phyloP scores from a whole-genome alignment of 1,284 basidiomycete species.

The Cryptococcus sp. region DNA sequence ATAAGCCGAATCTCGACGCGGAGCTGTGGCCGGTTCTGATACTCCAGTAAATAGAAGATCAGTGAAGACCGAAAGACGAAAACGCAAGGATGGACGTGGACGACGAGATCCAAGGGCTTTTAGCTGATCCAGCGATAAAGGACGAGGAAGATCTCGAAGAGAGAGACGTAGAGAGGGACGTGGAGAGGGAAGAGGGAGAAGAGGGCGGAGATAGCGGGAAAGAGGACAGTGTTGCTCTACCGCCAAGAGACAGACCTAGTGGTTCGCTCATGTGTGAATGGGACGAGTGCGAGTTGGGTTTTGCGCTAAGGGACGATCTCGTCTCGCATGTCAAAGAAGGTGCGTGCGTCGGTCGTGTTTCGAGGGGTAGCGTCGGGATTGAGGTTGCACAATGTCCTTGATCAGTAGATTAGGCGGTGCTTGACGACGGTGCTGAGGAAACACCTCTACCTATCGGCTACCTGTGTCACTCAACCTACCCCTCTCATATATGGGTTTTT shows the following conservation, averaged over 20 bases:
- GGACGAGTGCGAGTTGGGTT: slow-evolving; percentile 30
- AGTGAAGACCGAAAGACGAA: too few relatives aligned
- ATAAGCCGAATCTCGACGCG: too few relatives aligned
- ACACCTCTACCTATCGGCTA: neutral
- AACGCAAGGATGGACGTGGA: slow-evolving; percentile 24
- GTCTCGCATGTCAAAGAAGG: slow-evolving; percentile 37
- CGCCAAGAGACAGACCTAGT: neutral
- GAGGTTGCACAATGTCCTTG: too few relatives aligned
- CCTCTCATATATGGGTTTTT: neutral
- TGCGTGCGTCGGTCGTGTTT: slow-evolving; percentile 16
- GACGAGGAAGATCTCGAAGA: neutral
- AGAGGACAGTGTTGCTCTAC: too few relatives aligned
- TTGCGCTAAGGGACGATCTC: slow-evolving; percentile 24
- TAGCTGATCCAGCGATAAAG: slow-evolving; percentile 15
- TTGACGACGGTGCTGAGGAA: too few relatives aligned
- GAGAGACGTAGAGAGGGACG: neutral
- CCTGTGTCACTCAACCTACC: neutral
- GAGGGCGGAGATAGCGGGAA: neutral
- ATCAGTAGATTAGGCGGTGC: too few relatives aligned
- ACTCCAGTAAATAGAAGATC: too few relatives aligned
- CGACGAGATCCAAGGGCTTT: slow-evolving; percentile 34
- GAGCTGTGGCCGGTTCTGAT: too few relatives aligned
- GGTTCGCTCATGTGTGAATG: slow-evolving; percentile 22
- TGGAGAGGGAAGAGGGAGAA: slow-evolving; percentile 1
- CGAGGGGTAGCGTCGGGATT: too few relatives aligned